A percentile compares a stretch with the other conserved stretches of the same genome.
Conservation (phyloP, 2,329 filamentous ascomycete species). For the Pseudocercospora crystallina region DNA sequence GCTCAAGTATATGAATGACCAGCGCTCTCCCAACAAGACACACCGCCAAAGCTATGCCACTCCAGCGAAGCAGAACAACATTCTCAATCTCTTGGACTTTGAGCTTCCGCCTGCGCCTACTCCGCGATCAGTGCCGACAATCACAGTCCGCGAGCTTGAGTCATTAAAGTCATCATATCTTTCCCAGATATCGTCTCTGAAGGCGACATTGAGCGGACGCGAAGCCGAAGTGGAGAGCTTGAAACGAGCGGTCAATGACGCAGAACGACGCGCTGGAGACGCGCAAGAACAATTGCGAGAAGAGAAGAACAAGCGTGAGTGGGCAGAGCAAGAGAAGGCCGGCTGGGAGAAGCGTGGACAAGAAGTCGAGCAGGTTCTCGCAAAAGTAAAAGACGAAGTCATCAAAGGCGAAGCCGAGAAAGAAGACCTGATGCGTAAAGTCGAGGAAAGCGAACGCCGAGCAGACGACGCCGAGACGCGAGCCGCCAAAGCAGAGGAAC, state of each 20-base stretch:
- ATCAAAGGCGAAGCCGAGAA: slow-evolving; percentile 74
- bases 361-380: slow-evolving; percentile 80
- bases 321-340: slow-evolving; percentile 71
- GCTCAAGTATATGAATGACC: slow-evolving; percentile 41
- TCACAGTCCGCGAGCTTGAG: slow-evolving; percentile 90
- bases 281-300: slow-evolving; percentile 81
- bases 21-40: slow-evolving; percentile 45
- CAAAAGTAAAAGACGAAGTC: slow-evolving; percentile 79
- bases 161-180: slow-evolving; percentile 86
- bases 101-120: slow-evolving; percentile 93
- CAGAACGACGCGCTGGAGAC: slow-evolving; percentile 87
- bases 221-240: slow-evolving; percentile 87
- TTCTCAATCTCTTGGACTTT: slow-evolving; percentile 78
- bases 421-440: slow-evolving; percentile 71
- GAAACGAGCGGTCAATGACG: slow-evolving; percentile 83
- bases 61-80: slow-evolving; percentile 47
- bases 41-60: slow-evolving; percentile 36
- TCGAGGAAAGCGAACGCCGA: slow-evolving; percentile 75
- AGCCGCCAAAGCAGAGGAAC: slow-evolving; percentile 65
- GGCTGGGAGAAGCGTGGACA: slow-evolving; percentile 81
- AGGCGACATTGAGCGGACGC: slow-evolving; percentile 85
- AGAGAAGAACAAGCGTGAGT: slow-evolving; percentile 68
- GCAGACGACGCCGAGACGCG: slow-evolving; percentile 72
- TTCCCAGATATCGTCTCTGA: slow-evolving; percentile 91
- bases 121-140: slow-evolving; percentile 83